Evolutionary conservation across 2,329 filamentous ascomycete species (phyloP), one percentile per base, ranked within the genome.

Genomic region (Colletotrichum scovillei): DNA sequence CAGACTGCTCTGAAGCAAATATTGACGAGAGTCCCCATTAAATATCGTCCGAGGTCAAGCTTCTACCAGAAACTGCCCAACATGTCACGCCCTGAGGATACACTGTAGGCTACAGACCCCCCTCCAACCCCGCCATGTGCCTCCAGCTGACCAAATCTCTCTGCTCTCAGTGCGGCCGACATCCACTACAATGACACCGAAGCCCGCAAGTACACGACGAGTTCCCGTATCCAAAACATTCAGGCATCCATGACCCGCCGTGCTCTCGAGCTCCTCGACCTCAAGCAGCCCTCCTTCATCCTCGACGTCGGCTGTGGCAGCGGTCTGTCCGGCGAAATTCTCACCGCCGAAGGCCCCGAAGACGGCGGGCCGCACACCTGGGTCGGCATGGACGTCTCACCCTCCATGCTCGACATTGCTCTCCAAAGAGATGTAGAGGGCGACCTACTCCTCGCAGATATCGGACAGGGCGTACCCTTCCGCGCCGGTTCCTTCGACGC

Each of bases 41-140:
- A 12, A 14, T 14, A 14, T 9, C 16, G 3, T 3, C 9, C 5
- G 3, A 4, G 9, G 0, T 11, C 35, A 58, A 42, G 53, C 22
- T 5, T 24, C 35, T 6, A 5, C 16, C 52, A 52, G 38, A 63
- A 26, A 11, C 1, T 24, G 60, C 65, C 68, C 86, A 92, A 59
- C 81, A 98, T 99, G 97, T 98, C 97, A 81, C 95, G 97, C 78
- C 97, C 97, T 76, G 97, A 99, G 88, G 97, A 99, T 86, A 93
- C 91, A 76, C 92, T 98, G 94, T 97, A 88, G 80, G 90, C 52
- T 24, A 55, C 64, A 32, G 32, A 79, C 38, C 75, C 67, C n/a
- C 69, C 69, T 67, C 14, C 24, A 28, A 67, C 72, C 72, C 72
- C 72, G 53, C 72, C 72, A 57, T 56, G 9, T 19, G 7, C 16